phyloP scores from a whole-genome alignment of 345 rosid genomes.

The Salix purpurea region DNA sequence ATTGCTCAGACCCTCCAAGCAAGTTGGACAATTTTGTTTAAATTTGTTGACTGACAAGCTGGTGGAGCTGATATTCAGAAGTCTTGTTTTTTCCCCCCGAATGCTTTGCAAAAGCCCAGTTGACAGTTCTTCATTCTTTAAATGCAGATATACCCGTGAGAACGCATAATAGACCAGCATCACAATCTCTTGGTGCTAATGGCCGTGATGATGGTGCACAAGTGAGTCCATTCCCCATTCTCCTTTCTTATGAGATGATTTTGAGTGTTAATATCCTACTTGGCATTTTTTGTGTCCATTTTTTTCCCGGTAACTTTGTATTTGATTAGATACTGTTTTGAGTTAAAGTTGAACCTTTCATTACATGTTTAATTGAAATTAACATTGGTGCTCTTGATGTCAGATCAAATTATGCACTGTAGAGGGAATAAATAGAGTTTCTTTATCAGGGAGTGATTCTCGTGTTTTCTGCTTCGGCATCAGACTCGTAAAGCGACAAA shows the following conservation, averaged over 20 bases:
- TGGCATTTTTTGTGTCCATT: not conserved
- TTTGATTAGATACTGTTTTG: not conserved
- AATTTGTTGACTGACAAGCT: not conserved
- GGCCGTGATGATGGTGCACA: constrained; percentile 43
- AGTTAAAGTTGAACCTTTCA: not conserved
- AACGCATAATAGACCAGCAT: constrained; percentile 21
- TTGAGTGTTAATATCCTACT: not conserved
- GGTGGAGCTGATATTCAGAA: not conserved
- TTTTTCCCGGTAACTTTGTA: not conserved
- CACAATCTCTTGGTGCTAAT: constrained; percentile 34
- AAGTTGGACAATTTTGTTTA: not conserved
- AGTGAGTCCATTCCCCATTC: constrained; percentile 20
- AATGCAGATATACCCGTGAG: constrained; percentile 17
- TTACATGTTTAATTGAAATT: not conserved
- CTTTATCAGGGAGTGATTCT: constrained; percentile 20
- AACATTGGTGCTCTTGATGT: not conserved
- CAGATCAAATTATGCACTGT: constrained; percentile 15
- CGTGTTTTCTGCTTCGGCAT: constrained; percentile 32
- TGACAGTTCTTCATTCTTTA: not conserved
- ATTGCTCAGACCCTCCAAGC: not conserved
- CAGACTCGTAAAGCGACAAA: constrained; percentile 24
- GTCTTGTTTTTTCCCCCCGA: not conserved
- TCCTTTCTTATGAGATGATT: constrained; percentile 4
- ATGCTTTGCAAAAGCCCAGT: not conserved
- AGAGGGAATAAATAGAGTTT: constrained; percentile 27